Conservation (phyloP, 2,329 filamentous ascomycete species). For the Fusarium graminum region DNA sequence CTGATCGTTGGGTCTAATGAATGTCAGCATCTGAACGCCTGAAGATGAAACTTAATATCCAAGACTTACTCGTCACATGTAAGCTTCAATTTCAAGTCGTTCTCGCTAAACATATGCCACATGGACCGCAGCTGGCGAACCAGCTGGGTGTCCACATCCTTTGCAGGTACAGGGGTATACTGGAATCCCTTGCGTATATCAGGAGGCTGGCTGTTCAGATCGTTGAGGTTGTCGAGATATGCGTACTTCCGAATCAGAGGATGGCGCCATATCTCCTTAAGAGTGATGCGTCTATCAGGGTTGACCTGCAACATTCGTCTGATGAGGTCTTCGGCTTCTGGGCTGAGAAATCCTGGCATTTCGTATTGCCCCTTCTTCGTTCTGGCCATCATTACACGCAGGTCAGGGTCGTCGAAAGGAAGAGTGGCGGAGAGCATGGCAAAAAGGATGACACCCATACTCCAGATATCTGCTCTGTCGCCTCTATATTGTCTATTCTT, state of each 20-base stretch:
- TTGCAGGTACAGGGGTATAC: slow-evolving; percentile 68
- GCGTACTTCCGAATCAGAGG: slow-evolving; percentile 89
- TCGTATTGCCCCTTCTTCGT: slow-evolving; percentile 71
- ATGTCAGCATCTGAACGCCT: slow-evolving; percentile 40
- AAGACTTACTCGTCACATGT: slow-evolving; percentile 70
- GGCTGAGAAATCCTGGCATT: slow-evolving; percentile 72
- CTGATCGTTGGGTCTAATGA: slow-evolving; percentile 82
- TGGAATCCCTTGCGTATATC: slow-evolving; percentile 72
- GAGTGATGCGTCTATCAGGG: slow-evolving; percentile 81
- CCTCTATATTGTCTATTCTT: slow-evolving; percentile 82
- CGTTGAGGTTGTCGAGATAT: slow-evolving; percentile 75
- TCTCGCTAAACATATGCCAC: slow-evolving; percentile 87
- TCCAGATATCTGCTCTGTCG: slow-evolving; percentile 93
- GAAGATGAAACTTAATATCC: neutral
- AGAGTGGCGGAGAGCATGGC: slow-evolving; percentile 86
- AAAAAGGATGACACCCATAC: slow-evolving; percentile 89
- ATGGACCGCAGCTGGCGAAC: slow-evolving; percentile 88
- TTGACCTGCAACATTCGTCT: slow-evolving; percentile 82
- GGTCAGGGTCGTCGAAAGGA: slow-evolving; percentile 80
- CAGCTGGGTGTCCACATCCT: slow-evolving; percentile 84
- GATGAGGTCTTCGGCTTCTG: slow-evolving; percentile 82
- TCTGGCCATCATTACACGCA: slow-evolving; percentile 71
- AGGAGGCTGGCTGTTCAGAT: slow-evolving; percentile 65
- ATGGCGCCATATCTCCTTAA: slow-evolving; percentile 87
- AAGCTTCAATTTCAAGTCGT: slow-evolving; percentile 78